Conservation (phyloP, 2,329 filamentous ascomycete species). For the Ophiocordyceps polyrhachis-furcata region DNA sequence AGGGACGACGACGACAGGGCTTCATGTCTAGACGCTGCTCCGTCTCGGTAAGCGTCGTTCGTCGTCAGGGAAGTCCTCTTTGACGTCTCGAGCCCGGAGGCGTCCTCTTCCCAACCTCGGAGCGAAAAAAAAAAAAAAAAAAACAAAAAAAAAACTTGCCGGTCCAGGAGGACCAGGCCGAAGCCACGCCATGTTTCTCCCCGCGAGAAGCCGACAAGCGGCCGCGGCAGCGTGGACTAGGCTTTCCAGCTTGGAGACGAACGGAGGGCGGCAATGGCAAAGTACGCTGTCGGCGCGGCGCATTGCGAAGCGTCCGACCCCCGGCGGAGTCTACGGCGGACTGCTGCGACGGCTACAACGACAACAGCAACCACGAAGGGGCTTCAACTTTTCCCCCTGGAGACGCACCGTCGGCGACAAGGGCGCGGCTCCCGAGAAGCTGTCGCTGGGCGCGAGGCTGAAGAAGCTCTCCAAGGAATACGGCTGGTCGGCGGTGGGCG, state of each 20-base stretch:
- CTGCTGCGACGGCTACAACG: no score
- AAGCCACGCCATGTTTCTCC: not conserved
- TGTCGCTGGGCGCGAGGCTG: slow-evolving; percentile 49
- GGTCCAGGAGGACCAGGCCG: not conserved
- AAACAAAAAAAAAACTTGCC: not conserved
- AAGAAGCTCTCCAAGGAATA: slow-evolving; percentile 82
- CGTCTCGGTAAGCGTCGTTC: no score
- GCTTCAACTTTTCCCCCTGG: slow-evolving; percentile 17
- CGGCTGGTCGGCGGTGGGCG: slow-evolving; percentile 82
- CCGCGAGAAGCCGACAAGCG: not conserved
- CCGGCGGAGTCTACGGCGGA: no score
- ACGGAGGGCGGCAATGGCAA: slow-evolving; percentile 1
- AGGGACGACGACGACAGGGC: no score
- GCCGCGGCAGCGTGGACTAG: slow-evolving; percentile 3
- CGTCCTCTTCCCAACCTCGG: no score
- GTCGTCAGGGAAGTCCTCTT: no score
- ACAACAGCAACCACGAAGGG: slow-evolving; percentile 3
- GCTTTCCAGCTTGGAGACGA: slow-evolving; percentile 10
- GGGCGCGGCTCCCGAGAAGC: slow-evolving; percentile 8
- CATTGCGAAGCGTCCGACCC: slow-evolving; percentile 1
- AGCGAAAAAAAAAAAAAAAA: no score
- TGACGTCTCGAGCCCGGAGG: no score
- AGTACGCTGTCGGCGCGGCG: slow-evolving; percentile 1
- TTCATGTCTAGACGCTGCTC: no score
- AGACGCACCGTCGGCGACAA: slow-evolving; percentile 7